Evolutionary conservation across 352 stramenopile species (phyloP), one percentile per base, ranked within the genome.

Genomic region (Globisporangium cystogenes): DNA sequence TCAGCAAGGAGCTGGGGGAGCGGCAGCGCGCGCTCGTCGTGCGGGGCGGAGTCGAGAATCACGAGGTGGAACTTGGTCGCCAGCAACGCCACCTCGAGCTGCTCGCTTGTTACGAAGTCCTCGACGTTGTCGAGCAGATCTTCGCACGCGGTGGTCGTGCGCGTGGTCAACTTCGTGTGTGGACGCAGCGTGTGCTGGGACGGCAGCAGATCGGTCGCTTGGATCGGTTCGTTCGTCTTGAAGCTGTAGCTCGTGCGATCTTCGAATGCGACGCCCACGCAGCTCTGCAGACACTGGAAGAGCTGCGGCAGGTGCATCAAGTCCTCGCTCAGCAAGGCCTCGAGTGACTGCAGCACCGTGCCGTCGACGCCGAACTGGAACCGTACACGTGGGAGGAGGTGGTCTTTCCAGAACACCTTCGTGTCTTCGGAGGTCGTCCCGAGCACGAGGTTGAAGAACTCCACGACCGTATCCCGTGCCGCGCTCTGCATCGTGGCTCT

Each of bases 381-480:
- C 2, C 56, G 47, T 2, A 81, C 20, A 8, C 68, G 73, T 0
- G 80, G 74, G 3, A 87, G 18, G 33, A 91, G 65, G 11, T 64
- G 68, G n/a, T 80, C 67, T 16, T 69, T 50, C 72, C 75, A 87
- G 42, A 87, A 82, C 0, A 21, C 0, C 51, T 55, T 76, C 7
- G 65, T 55, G 27, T 82, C 72, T 12, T 24, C 12, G 26, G 57
- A 64, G 0, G 51, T 62, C 4, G 47, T 53, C 0, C 69, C 72
- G 10, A 89, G 55, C 14, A 81, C 53, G 24, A 89, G 54, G 43
- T 87, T 91, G 39, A 86, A 73, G 48, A 89, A 82, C 18, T 76
- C 70, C 3, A 81, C 23, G 2, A 53, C 37, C 18, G 77, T 56
- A 20, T 61, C 46, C 1, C 53, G 53, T 10, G 59, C 55, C 37